Evolutionary conservation across 805 yeast species (phyloP), one percentile per base, ranked within the genome.

Genomic region (Metschnikowia vanudenii): DNA sequence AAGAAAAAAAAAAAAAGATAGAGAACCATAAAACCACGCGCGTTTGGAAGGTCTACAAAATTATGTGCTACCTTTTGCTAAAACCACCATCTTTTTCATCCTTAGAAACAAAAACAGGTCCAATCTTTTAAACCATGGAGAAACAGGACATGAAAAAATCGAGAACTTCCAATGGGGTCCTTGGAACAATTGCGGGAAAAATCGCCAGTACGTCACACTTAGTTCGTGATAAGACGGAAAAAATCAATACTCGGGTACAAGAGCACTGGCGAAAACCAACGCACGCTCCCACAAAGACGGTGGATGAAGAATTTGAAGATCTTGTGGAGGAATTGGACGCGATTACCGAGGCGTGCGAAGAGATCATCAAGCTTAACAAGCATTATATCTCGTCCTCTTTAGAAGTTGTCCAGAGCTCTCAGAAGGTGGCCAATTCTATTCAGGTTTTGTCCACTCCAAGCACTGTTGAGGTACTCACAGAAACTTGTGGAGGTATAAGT

Each of bases 231-330:
- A 46, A 46, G 16, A 41, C 45, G 3, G 49, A 31, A 14, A 19
- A 33, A 17, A 32, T 46, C 39, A 46, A 46, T 31, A 18, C 35
- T 19, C 31, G 49, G n/a, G 52, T 45, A 13, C 49, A 44, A 12
- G 44, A 37, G 20, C 46, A 42, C 34, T 49, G 53, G 53, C 42
- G 39, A 11, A 43, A 41, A 29, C 28, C 42, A 12, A 14, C 30
- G 5, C 29, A 39, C 5, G 35, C 18, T n/a, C 45, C 45, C 29
- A 49, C 55, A 2, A 46, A 44, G 24, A 67, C 61, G 50, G 60
- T 18, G 67, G 78, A 74, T 50, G 73, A 68, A 41, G 70, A 65
- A 20, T 70, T 69, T 46, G 69, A 71, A 11, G 49, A 56, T 19
- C 46, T 68, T 14, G 39, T 50, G 2, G 49, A 50, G 32, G 58